Evolutionary conservation across 805 yeast species (phyloP).

Genomic region (Danielia oregonensis): DNA sequence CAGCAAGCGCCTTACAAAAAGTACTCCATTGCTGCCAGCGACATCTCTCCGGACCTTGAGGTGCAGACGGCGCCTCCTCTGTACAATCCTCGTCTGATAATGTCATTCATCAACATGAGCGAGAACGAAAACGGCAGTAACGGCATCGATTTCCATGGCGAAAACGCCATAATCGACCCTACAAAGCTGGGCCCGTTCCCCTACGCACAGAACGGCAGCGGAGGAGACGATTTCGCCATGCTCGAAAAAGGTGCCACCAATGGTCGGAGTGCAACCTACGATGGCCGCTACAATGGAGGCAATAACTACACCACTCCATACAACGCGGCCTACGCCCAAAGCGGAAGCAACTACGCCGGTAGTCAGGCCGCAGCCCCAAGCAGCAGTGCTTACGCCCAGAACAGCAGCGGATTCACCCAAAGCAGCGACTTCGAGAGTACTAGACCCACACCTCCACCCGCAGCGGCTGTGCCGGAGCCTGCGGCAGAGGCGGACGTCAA

Average conservation of each 20-base stretch:
- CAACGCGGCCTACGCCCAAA: conserved; percentile 10
- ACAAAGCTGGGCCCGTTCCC: neutral
- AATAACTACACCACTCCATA: neutral
- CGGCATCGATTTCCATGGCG: conserved; percentile 1
- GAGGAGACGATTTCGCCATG: conserved; percentile 1
- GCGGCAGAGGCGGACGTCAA: conserved; percentile 7
- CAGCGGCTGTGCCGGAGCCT: neutral
- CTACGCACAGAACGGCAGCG: neutral
- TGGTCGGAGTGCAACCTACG: neutral
- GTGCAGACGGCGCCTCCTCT: conserved; percentile 34
- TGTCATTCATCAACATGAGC: conserved; percentile 19
- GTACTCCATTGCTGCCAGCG: conserved; percentile 5
- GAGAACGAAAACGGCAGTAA: neutral
- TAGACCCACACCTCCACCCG: neutral
- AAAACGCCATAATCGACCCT: conserved; percentile 1
- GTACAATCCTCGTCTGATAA: conserved; percentile 36
- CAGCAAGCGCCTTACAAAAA: conserved; percentile 2
- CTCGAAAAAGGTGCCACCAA: neutral
- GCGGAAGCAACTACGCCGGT: no score
- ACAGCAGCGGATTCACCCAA: conserved; percentile 12
- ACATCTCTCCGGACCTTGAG: conserved; percentile 12
- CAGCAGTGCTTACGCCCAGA: conserved; percentile 13
- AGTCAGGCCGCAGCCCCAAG: neutral
- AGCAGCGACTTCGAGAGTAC: conserved; percentile 1
- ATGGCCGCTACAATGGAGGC: neutral